Conservation (phyloP, 345 rosid species). For the Syzygium grande region DNA sequence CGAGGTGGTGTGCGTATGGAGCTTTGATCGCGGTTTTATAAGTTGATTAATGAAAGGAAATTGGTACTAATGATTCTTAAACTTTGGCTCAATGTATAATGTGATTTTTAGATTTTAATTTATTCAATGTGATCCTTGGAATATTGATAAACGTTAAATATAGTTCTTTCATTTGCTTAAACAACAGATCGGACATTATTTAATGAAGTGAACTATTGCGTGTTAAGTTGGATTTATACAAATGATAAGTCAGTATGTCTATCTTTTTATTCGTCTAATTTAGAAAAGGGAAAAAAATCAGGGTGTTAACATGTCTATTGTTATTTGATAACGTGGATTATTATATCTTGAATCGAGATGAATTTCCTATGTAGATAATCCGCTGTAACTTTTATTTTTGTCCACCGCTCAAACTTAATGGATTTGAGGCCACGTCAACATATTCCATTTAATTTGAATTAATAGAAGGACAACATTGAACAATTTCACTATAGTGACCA, state of each 20-base stretch:
- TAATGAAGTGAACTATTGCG: no score
- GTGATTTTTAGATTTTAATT: rapidly evolving
- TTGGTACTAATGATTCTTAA: background rate
- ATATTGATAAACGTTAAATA: background rate
- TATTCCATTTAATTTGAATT: no score
- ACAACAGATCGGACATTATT: background rate
- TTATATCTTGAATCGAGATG: background rate
- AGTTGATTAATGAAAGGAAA: no score
- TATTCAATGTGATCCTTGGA: background rate
- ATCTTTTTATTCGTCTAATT: background rate
- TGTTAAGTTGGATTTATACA: background rate
- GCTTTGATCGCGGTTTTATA: no score
- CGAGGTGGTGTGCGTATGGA: background rate
- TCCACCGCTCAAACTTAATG: background rate
- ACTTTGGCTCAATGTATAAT: background rate
- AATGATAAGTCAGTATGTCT: background rate
- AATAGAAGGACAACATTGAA: no score
- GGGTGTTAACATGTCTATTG: background rate
- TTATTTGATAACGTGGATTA: background rate
- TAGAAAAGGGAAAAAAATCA: background rate
- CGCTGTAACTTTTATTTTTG: background rate
- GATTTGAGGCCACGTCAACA: background rate
- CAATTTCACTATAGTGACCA: no score
- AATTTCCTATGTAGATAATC: background rate
- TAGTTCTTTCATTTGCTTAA: background rate